Conservation (phyloP, 2,329 filamentous ascomycete species). For the Phialemoniopsis sp. region DNA sequence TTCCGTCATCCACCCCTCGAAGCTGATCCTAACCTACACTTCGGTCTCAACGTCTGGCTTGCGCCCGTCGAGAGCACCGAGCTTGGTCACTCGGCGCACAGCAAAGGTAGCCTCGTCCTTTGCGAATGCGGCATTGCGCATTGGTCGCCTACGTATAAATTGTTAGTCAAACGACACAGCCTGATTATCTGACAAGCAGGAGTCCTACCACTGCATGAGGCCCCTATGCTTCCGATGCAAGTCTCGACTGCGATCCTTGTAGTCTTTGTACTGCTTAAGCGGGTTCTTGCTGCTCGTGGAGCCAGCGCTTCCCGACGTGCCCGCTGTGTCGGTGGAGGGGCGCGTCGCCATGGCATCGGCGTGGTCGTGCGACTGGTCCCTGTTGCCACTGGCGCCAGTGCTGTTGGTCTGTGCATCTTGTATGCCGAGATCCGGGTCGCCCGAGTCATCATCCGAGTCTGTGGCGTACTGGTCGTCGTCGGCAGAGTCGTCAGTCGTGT, state of each 20-base stretch:
- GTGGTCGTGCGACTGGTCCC: constrained; percentile 17
- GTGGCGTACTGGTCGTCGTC: constrained; percentile 21
- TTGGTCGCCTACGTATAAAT: constrained; percentile 51
- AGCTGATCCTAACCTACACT: constrained; percentile 27
- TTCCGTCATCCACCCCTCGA: too few species aligned
- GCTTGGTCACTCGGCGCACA: constrained; percentile 69
- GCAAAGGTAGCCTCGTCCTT: constrained; percentile 84
- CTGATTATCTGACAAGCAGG: neutral
- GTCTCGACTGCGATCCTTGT: constrained; percentile 65
- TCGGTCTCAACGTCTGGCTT: constrained; percentile 88
- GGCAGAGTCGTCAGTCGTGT: constrained; percentile 22
- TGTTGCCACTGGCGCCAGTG: constrained; percentile 18
- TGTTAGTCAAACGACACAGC: neutral
- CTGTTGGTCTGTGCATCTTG: constrained; percentile 43
- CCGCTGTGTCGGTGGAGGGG: constrained; percentile 35
- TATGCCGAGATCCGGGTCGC: constrained; percentile 53
- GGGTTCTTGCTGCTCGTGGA: constrained; percentile 42
- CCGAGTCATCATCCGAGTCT: constrained; percentile 20
- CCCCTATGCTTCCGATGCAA: constrained; percentile 84
- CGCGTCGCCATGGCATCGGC: constrained; percentile 9
- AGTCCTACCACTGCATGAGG: constrained; percentile 76
- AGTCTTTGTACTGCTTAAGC: constrained; percentile 54
- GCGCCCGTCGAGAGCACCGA: constrained; percentile 72
- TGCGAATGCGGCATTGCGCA: constrained; percentile 79
- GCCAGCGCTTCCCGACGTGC: constrained; percentile 15